Evolutionary conservation across 352 stramenopile species (phyloP), one percentile per base, ranked within the genome.

Genomic region (Globisporangium nodosum): DNA sequence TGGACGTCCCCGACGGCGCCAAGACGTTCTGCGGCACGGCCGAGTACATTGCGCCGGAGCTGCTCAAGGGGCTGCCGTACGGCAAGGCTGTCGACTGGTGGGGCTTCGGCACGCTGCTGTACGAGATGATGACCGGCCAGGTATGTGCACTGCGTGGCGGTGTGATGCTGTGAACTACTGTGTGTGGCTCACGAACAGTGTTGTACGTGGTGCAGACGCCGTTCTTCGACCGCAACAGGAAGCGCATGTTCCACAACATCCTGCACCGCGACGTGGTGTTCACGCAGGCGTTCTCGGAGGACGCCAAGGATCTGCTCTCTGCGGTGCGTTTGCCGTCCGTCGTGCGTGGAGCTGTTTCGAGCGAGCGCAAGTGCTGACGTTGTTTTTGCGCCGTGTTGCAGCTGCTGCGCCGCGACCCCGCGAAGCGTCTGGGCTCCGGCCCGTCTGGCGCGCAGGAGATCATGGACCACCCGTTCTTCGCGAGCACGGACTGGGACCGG

Each of bases 171-270:
- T 3, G 24, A 27, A 27, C 24, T 27, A 27, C 24, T 27, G 24
- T 27, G 24, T 27, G 33, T 39, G 33, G 33, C 33, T 39, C 24
- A 27, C 24, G 24, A 27, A 27, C 24, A 27, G 1, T 27, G 24
- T 27, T 27, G 24, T 27, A 27, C 24, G 24, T 27, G 24, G 24
- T 27, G 24, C 70, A 94, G 78, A 97, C 92, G 13, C 94, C 94
- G 11, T 98, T 98, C 70, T 98, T 97, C 58, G 93, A 98, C 66
- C 92, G 93, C 50, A 98, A 98, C 71, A 73, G 91, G 11, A 98
- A 98, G 70, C 76, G 86, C 56, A 98, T 98, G 92, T 97, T 97
- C 73, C 83, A 96, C 72, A 96, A 96, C 62, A 98, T 98, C 63
- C 63, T 94, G 37, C 85, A 94, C 68, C 83, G 85, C 18, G 85